A percentile compares a stretch with the other conserved stretches of the same genome.
phyloP scores from a whole-genome alignment of 2,329 filamentous ascomycete genomes.

The Cryphonectria carpinicola region DNA sequence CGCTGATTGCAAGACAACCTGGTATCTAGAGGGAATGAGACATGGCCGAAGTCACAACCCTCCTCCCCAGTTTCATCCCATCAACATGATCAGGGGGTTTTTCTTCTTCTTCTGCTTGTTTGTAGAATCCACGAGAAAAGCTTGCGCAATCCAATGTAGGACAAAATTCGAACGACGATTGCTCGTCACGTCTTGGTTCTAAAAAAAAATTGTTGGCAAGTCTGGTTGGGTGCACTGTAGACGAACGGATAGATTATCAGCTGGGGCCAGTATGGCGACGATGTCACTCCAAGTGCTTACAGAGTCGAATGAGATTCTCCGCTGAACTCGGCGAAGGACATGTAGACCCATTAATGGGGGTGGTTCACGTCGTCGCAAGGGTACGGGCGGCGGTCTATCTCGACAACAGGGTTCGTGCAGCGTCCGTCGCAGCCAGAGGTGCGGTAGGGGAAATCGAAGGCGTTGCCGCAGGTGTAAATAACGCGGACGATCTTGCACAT shows the following conservation, averaged over 20 bases:
- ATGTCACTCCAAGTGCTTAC: not conserved
- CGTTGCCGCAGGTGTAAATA: slow-evolving; percentile 21
- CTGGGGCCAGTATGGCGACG: not conserved
- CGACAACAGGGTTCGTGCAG: slow-evolving; percentile 7
- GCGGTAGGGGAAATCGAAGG: not conserved
- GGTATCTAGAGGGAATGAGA: not conserved
- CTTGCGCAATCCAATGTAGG: slow-evolving; percentile 4
- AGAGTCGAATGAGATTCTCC: not conserved
- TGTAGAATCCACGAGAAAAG: not conserved
- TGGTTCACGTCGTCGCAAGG: slow-evolving; percentile 9
- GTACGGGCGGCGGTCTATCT: slow-evolving; percentile 3
- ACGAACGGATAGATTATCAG: not conserved
- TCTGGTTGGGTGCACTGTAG: not conserved
- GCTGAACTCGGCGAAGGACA: not conserved
- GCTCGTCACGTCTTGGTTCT: slow-evolving; percentile 26
- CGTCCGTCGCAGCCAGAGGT: not conserved
- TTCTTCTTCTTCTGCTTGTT: not conserved
- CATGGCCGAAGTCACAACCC: not conserved
- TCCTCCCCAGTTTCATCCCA: not conserved
- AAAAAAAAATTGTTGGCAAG: slow-evolving; percentile 12
- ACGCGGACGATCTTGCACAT: slow-evolving; percentile 22
- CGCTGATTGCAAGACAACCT: not conserved
- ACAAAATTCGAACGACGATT: slow-evolving; percentile 24
- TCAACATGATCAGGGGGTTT: not conserved
- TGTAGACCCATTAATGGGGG: not conserved